These are phyloP conservation scores for Lentinula raphanica DNA, from an alignment of 768 basidiomycete genomes.

Conservation along the genomic window DNA sequence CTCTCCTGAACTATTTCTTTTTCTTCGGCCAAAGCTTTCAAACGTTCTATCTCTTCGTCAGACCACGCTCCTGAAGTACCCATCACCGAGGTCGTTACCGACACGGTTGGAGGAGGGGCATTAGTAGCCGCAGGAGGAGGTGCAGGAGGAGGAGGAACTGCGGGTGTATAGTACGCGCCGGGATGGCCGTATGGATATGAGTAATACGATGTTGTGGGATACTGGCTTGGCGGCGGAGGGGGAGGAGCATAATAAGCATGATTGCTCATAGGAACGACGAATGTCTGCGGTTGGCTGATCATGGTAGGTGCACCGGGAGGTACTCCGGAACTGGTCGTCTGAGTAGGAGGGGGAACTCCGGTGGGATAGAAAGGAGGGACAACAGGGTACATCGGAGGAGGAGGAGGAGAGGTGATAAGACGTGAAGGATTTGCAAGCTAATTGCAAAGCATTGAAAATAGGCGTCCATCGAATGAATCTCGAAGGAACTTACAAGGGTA, in stretches of 20 bases:
- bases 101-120: constrained; percentile 15
- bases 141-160: constrained; percentile 15
- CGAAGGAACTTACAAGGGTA: constrained; percentile 48
- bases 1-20: constrained; percentile 49
- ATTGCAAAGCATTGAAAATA: not conserved
- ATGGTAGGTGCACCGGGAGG: constrained; percentile 35
- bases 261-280: constrained; percentile 61
- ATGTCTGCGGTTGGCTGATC: constrained; percentile 68
- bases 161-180: constrained; percentile 11
- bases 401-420: constrained; percentile 61
- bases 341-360: constrained; percentile 18
- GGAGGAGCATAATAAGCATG: constrained; percentile 41
- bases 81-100: constrained; percentile 25
- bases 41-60: constrained; percentile 66
- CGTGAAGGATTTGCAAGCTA: constrained; percentile 74
- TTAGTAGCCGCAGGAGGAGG: constrained; percentile 8
- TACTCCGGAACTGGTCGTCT: constrained; percentile 22
- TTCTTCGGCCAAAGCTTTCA: constrained; percentile 70
- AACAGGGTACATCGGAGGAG: constrained; percentile 50
- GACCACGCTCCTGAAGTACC: constrained; percentile 74
- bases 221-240: constrained; percentile 35
- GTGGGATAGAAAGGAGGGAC: constrained; percentile 39
- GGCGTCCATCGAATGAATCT: not conserved
- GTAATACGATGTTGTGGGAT: constrained; percentile 64
- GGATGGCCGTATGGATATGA: constrained; percentile 36